Base-by-base conservation (phyloP, 192 early-diverging fungal species). In the Radiomyces spectabilis region DNA sequence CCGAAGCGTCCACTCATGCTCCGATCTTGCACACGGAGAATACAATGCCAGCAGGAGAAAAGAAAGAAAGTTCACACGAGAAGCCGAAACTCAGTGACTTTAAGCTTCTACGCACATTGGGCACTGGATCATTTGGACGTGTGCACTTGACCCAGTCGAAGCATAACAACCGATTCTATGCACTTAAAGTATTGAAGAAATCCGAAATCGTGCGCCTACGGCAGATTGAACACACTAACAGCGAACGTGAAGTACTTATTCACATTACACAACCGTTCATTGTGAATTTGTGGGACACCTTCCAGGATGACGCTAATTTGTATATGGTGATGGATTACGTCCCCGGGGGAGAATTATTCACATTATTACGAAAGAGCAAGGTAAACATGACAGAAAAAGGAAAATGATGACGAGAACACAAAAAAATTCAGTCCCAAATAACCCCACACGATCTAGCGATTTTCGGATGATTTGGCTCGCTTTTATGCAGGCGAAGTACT, bases 191-290 rank as follows among this genome's bases (percentile, higher is more conserved):
- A 5, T 73, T 97, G 43, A 85, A 86, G 48, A 97, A 97, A 68
- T 61, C 79, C 44, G 91, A 94, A 42, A 83, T 97, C 18, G 90
- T 97, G 39, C 81, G 85, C 29, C 75, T 90, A 59, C 90, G 89
- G 72, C 95, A 97, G 62, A 89, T 97, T 9, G 95, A 97, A 74
- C 93, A 97, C 58, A 95, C 90, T 34, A 86, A 93, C 66, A 94
- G 88, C 73, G 95, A 97, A 67, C 86, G 89, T 62, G 73, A 77
- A 37, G 90, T 98, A 51, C 75, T 98, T 10, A 85, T 84, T 26
- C 68, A 74, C 52, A 80, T 93, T 46, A 72, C 82, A 63, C 84
- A 85, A 59, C 93, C 93, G 27, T 97, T 93, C 66, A 63, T 95
- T 43, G 92, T 97, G 41, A 73, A 79, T 53, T 78, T 97, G 68